phyloP scores from a whole-genome alignment of 1,139 yeast genomes.

The Blastobotrys illinoisensis region DNA sequence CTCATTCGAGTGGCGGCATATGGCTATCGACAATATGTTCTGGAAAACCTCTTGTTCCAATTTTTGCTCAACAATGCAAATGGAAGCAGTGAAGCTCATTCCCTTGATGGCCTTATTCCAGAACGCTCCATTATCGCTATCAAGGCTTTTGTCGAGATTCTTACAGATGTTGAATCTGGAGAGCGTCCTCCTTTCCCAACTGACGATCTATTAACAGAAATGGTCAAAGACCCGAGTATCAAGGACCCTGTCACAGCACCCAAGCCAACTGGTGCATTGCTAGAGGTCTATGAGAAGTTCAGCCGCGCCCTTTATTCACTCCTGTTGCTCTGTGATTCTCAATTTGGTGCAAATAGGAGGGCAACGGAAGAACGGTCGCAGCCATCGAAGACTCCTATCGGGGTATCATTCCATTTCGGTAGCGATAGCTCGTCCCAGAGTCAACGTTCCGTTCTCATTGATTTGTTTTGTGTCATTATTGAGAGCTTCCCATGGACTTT shows the following conservation, averaged over 20 bases:
- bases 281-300: slow-evolving; percentile 61
- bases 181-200: slow-evolving; percentile 74
- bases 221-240: slow-evolving; percentile 9
- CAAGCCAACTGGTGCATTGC: slow-evolving; percentile 23
- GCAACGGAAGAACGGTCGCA: slow-evolving; percentile 20
- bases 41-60: slow-evolving; percentile 71
- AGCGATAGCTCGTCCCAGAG: slow-evolving; percentile 36
- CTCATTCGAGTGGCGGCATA: slow-evolving; percentile 71
- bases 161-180: slow-evolving; percentile 54
- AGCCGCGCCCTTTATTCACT: slow-evolving; percentile 57
- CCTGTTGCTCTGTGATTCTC: slow-evolving; percentile 52
- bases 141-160: slow-evolving; percentile 61
- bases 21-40: slow-evolving; percentile 68
- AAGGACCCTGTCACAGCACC: slow-evolving; percentile 14
- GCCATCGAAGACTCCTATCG: slow-evolving; percentile 32
- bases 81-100: slow-evolving; percentile 44
- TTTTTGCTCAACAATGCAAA: slow-evolving; percentile 31
- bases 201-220: slow-evolving; percentile 15
- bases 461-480: slow-evolving; percentile 63
- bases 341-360: slow-evolving; percentile 26
- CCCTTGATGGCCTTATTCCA: slow-evolving; percentile 57
- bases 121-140: slow-evolving; percentile 70
- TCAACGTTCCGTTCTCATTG: slow-evolving; percentile 41
- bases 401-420: slow-evolving; percentile 47
- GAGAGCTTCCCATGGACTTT: slow-evolving; percentile 68